Evolutionary conservation across 2,329 filamentous ascomycete species (phyloP), one percentile per base, ranked within the genome.

Genomic region (Ascochyta pisi): DNA sequence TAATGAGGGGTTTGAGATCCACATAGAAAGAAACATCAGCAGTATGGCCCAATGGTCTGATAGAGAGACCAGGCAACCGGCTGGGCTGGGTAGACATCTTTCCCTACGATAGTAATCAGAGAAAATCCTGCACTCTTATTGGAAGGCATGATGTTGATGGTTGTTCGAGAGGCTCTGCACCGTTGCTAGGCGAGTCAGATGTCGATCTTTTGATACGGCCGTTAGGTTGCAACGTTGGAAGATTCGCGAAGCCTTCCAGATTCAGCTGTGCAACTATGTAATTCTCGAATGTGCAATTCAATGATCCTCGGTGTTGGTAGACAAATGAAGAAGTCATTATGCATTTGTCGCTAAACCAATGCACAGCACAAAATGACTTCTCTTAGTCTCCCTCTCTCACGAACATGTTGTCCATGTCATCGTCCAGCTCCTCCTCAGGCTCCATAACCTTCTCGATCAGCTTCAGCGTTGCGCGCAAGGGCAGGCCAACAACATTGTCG

Each of bases 401-500:
- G 38, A 68, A 68, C 54, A 71, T 61, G 24, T 86, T 85, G 68
- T 87, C 85, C 49, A 88, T 84, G 68, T 63, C 64, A 8, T 70
- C 69, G 12, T 71, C 71, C 29, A 67, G 29, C 4, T 68, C 66
- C 37, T 79, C 76, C 45, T 92, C 91, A 62, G 85, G 86, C 66
- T 89, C 87, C 62, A 97, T 82, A n/a, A 92, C 90, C 81, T 88
- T 91, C 79, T 98, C 94, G 57, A 96, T 95, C 67, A 97, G 76
- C 71, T 86, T 86, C 74, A 99, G 73, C 12, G 88, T 90, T 63
- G 85, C 84, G 65, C 92, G 84, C 62, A 98, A 82, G 7, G 95
- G 95, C 75, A 99, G 75, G 0, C 95, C 95, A 26, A 99, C 88
- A 1, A 98, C 95, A 75, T 98, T 98, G 80, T 99, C 95, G 68